A percentile compares a stretch with the other conserved stretches of the same genome.
phyloP scores from a whole-genome alignment of 192 early-diverging fungal genomes.

The Rhizophlyctis rosea region DNA sequence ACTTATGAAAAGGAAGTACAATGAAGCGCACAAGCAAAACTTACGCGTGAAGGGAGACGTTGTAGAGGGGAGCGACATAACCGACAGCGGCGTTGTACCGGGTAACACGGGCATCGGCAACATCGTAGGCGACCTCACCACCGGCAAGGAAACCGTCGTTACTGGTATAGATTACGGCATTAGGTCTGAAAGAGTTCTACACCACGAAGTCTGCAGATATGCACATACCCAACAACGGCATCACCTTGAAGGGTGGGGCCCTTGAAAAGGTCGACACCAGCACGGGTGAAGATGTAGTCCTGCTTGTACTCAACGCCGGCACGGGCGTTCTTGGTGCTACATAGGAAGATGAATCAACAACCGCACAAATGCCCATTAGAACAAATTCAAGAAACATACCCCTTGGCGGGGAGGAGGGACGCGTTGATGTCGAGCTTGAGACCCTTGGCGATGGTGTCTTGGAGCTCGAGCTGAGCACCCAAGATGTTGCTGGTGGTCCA shows the following conservation, averaged over 20 bases:
- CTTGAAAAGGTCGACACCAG: constrained; percentile 91
- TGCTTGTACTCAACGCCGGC: constrained; percentile 94
- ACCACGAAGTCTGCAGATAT: background rate
- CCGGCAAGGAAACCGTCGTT: constrained; percentile 87
- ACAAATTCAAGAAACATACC: constrained; percentile 31
- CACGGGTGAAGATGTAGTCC: constrained; percentile 84
- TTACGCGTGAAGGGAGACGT: constrained; percentile 81
- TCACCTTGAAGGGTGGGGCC: constrained; percentile 88
- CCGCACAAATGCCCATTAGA: background rate
- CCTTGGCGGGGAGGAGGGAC: constrained; percentile 80
- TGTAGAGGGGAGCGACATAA: constrained; percentile 84
- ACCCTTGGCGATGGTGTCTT: constrained; percentile 92
- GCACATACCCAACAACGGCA: constrained; percentile 69
- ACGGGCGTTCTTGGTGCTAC: constrained; percentile 71
- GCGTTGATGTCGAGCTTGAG: constrained; percentile 90
- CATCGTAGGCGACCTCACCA: constrained; percentile 92
- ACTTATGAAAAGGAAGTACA: background rate
- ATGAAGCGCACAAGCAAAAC: constrained; percentile 14
- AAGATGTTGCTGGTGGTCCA: constrained; percentile 96
- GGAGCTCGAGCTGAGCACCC: constrained; percentile 87
- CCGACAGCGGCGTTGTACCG: constrained; percentile 88
- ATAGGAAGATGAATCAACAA: background rate
- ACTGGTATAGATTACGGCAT: constrained; percentile 25
- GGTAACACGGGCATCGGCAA: constrained; percentile 80
- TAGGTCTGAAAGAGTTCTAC: background rate